Conservation (phyloP, 257 asterid species). For the Gentiana straminea region DNA sequence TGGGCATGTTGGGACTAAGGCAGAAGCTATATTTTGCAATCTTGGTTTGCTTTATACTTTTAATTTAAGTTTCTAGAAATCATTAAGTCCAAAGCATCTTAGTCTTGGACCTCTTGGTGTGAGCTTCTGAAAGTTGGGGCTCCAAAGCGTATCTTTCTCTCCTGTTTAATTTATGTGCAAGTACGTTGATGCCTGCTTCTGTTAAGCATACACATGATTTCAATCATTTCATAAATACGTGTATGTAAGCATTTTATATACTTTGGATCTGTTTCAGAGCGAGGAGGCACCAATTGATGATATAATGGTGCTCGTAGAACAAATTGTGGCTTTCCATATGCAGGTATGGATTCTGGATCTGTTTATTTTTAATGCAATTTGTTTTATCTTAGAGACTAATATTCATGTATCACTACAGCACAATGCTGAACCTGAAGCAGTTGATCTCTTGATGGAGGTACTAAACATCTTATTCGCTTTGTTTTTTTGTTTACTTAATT, state of each 20-base stretch:
- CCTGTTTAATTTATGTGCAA: too few species aligned
- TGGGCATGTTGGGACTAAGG: constrained; percentile 20
- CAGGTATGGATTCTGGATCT: constrained; percentile 29
- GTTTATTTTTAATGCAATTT: not conserved
- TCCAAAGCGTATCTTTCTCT: not conserved
- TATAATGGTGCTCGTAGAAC: constrained; percentile 61
- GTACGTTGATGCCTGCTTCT: too few species aligned
- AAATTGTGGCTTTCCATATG: constrained; percentile 79
- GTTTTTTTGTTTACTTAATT: not conserved
- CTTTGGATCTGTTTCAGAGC: not conserved
- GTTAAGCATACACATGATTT: too few species aligned
- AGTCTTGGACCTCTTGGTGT: not conserved
- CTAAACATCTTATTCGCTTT: not conserved
- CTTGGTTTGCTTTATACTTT: not conserved
- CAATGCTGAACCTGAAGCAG: constrained; percentile 61
- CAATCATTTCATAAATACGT: too few species aligned
- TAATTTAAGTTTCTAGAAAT: too few species aligned
- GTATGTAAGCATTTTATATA: not conserved
- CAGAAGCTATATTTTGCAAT: not conserved
- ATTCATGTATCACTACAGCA: constrained; percentile 44
- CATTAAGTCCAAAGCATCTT: not conserved
- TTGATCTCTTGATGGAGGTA: constrained; percentile 31
- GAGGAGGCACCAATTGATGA: constrained; percentile 46
- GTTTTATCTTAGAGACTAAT: not conserved
- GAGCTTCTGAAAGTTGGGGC: constrained; percentile 7